phyloP scores from a whole-genome alignment of 306 rosid species.

The Phaseolus lunatus region DNA sequence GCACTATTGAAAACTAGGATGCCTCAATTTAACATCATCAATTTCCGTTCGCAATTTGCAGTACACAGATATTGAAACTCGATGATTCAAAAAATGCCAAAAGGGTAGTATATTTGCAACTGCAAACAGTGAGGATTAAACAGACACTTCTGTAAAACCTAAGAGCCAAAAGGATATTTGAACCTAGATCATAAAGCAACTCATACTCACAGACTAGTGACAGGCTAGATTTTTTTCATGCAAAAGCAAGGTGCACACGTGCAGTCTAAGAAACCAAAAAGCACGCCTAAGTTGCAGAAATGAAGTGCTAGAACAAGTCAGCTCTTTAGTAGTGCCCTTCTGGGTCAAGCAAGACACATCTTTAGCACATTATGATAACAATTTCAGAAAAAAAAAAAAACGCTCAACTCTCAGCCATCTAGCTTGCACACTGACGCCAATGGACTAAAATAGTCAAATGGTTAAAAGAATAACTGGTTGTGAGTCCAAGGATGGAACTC shows the following conservation, averaged over 20 bases:
- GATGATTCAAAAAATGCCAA: background rate
- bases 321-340: background rate
- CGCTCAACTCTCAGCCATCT: background rate
- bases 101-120: background rate
- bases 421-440: background rate
- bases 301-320: background rate
- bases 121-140: background rate
- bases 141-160: background rate
- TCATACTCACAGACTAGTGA: background rate
- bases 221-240: background rate
- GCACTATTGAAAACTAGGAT: background rate
- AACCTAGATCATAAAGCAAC: constrained; percentile 11
- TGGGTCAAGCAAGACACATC: background rate
- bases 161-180: background rate
- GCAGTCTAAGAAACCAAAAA: background rate
- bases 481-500: background rate
- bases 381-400: background rate
- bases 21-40: background rate
- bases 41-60: constrained; percentile 27
- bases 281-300: background rate
- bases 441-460: background rate
- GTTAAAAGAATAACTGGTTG: background rate
- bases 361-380: background rate
- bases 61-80: constrained; percentile 1
- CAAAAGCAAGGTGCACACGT: background rate